Base-by-base conservation (phyloP, 495 filamentous ascomycete species). In the Penicillium lividum region DNA sequence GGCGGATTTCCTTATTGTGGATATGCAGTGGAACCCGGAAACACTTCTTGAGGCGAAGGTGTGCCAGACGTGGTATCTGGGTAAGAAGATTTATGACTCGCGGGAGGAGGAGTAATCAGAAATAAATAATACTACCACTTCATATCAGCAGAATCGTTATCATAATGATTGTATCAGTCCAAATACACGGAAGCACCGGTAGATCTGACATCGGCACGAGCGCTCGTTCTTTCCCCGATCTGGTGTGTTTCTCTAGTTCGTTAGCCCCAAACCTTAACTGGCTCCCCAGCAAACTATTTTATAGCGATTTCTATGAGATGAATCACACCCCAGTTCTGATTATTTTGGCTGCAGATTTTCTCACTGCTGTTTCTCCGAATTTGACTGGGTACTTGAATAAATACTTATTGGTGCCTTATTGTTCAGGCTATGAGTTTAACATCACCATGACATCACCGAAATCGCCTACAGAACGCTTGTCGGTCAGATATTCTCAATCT, bases 1-100 rank as follows among this genome's bases (percentile, higher is more conserved):
- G 67, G 84, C 84, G 3, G 84, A 87, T 54, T 84, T 87, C 59
- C 75, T 80, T 40, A 73, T 86, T 7, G 78, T 84, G 10, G 80
- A 86, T 49, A 83, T 82, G 78, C 74, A 80, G 27, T 84, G 82
- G 79, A 71, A 77, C 13, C 72, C 74, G 15, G 80, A 81, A 45
- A 77, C 65, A 56, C 68, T 87, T 47, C 70, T 84, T 31, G 63
- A 80, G 38, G 80, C 82, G 9, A 77, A 59, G 57, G 73, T 86
- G 1, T 59, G 54, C 40, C 76, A 86, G 69, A 87, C 84, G 3
- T 87, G 84, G 84, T 82, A 77, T 60, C 67, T 66, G 33, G 84
- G 84, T 11, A 68, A 59, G 50, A 81, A 71, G 44, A 38, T 64
- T 8, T 67, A 59, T 56, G 56, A 67, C 43, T 65, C 60, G 10